These are phyloP conservation scores for Nicotiana rustica DNA, from an alignment of 305 asterid genomes.

Conservation along the genomic window DNA sequence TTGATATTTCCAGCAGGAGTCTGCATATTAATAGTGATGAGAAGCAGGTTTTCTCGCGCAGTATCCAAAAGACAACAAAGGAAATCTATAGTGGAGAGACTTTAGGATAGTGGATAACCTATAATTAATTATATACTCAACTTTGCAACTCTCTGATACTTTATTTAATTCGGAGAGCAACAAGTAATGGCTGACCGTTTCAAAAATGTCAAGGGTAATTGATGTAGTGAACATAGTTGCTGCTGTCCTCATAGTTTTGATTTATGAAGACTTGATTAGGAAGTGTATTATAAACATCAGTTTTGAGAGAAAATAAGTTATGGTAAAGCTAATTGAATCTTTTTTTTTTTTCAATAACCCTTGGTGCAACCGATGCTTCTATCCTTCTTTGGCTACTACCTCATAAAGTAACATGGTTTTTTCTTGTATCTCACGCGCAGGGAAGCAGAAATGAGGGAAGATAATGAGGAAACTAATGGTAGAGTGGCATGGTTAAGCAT, in stretches of 20 bases:
- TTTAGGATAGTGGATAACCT: background rate
- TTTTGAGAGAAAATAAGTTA: background rate
- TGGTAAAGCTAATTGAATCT: background rate
- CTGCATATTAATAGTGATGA: background rate
- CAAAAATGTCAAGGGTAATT: background rate
- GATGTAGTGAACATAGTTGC: background rate
- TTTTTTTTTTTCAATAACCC: background rate
- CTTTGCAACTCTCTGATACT: background rate
- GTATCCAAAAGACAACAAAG: slow-evolving; percentile 8
- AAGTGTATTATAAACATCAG: background rate
- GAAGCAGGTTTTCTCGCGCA: background rate
- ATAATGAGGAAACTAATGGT: slow-evolving; percentile 47
- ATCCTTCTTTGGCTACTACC: slow-evolving; percentile 6
- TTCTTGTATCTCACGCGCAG: slow-evolving; percentile 32
- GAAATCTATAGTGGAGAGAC: background rate
- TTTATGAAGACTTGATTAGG: background rate
- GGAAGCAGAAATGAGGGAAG: slow-evolving; percentile 49
- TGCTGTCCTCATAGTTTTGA: background rate
- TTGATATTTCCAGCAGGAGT: background rate
- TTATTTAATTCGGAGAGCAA: background rate
- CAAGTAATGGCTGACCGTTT: background rate
- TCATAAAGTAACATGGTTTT: background rate
- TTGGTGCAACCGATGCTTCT: background rate
- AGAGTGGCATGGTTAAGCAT: slow-evolving; percentile 51
- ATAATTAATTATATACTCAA: slow-evolving; percentile 8